phyloP scores from a whole-genome alignment of 1,139 yeast species.

The Diutina rugosa region DNA sequence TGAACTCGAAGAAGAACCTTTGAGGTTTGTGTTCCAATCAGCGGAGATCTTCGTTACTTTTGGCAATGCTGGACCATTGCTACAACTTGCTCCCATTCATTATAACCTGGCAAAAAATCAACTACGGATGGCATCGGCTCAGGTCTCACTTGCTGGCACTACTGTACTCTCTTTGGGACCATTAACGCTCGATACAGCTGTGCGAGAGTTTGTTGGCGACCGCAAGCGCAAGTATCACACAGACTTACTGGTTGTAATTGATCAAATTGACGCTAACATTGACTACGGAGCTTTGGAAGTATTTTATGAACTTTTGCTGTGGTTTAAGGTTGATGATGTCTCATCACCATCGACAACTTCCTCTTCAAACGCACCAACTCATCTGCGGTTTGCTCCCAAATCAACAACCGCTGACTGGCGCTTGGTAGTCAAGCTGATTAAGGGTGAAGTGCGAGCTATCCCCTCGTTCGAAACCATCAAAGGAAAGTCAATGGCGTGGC shows the following conservation, averaged over 20 bases:
- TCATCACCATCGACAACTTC: neutral
- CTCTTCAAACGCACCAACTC: neutral
- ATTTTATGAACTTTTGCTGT: neutral
- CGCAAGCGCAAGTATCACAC: neutral
- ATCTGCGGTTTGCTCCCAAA: neutral
- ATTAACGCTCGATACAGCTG: neutral
- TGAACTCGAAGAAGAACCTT: neutral
- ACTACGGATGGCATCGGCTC: neutral
- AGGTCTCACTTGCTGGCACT: neutral
- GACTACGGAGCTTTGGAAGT: neutral
- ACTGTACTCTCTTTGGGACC: neutral
- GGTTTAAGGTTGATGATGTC: neutral
- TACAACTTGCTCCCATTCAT: neutral
- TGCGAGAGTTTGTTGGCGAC: neutral
- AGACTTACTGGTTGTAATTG: neutral
- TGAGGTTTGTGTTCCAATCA: neutral
- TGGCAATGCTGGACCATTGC: neutral
- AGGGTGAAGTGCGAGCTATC: neutral
- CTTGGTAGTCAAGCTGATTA: neutral
- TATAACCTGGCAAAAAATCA: neutral
- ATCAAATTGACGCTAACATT: neutral
- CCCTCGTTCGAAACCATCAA: neutral
- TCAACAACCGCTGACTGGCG: neutral
- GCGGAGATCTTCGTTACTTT: neutral
- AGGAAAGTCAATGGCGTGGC: neutral